These are phyloP conservation scores for Fragilariopsis cylindrus DNA, from an alignment of 108 stramenopile genomes.

Conservation along the genomic window DNA sequence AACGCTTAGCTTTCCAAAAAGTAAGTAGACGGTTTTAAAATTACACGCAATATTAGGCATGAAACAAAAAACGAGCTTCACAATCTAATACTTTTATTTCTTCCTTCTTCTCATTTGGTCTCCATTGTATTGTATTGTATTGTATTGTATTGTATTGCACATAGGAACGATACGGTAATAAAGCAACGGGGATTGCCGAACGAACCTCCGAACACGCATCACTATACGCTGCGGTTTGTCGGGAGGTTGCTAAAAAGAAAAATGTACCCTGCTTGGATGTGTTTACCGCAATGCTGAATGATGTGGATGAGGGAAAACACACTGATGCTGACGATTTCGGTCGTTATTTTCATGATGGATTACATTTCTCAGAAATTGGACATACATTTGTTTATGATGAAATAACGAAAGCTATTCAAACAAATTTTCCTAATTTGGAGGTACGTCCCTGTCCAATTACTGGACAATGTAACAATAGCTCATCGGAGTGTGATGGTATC, in stretches of 20 bases:
- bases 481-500: constrained; percentile 47
- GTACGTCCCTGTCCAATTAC: constrained; percentile 60
- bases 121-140: too few relatives aligned
- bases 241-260: constrained; percentile 46
- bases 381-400: constrained; percentile 52
- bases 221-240: constrained; percentile 56
- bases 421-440: constrained; percentile 45
- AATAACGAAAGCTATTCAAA: constrained; percentile 43
- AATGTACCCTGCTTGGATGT: constrained; percentile 52
- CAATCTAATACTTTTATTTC: too few relatives aligned
- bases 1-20: constrained; percentile 54
- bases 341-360: constrained; percentile 66
- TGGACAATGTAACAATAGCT: constrained; percentile 61
- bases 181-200: constrained; percentile 60
- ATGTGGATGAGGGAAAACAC: constrained; percentile 14
- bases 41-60: too few relatives aligned
- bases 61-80: too few relatives aligned
- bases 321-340: constrained; percentile 32
- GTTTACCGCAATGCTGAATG: constrained; percentile 52
- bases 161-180: constrained; percentile 55
- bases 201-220: constrained; percentile 57
- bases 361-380: constrained; percentile 68
- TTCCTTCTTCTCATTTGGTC: too few relatives aligned
- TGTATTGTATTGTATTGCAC: too few relatives aligned
- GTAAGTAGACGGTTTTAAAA: too few relatives aligned